Evolutionary conservation across 2,329 filamentous ascomycete species (phyloP), one percentile per base, ranked within the genome.

Genomic region (Claviceps sorghi): DNA sequence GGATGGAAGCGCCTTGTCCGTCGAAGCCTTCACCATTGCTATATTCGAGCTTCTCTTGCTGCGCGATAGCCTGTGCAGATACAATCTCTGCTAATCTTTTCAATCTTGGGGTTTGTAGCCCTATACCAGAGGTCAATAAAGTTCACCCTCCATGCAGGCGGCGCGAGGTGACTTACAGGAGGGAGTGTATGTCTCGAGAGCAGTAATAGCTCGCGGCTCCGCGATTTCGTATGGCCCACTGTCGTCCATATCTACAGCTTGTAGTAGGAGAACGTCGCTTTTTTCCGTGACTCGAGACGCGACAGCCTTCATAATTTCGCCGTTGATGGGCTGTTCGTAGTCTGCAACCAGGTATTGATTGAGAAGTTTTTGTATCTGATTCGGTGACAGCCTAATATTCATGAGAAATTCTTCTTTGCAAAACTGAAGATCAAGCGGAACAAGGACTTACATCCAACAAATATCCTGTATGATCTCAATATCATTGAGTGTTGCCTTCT

Each of bases 401-500:
- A 30, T 57, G 19, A 58, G 54, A 10, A 34, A 40, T 34, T 44
- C 11, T 2, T 2, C 17, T 8, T 11, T 29, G 13, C 26, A 3
- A 9, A 42, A 19, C 13, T 4, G 4, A 22, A 21, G 19, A 43
- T 22, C 21, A 8, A 13, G 36, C 49, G 34, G 19, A n/a, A 9
- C 30, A 5, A 21, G 9, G 15, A 79, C 87, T 82, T 73, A 94
- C 91, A 97, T 97, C 91, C 91, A 97, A 79, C 93, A 98, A 62
- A 98, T 98, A 67, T 98, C 93, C 73, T 98, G 93, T 63, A 98
- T 98, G 62, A 98, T 98, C 72, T 98, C 93, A 62, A 98, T 98
- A 64, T 98, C 93, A 67, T 97, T 98, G 65, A 98, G 73, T 1
- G 93, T 98, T 9, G 93, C 93, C 74, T 98, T 98, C 83, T 98